Base-by-base conservation (phyloP, 257 asterid genomes). In the Rauvolfia tetraphylla region DNA sequence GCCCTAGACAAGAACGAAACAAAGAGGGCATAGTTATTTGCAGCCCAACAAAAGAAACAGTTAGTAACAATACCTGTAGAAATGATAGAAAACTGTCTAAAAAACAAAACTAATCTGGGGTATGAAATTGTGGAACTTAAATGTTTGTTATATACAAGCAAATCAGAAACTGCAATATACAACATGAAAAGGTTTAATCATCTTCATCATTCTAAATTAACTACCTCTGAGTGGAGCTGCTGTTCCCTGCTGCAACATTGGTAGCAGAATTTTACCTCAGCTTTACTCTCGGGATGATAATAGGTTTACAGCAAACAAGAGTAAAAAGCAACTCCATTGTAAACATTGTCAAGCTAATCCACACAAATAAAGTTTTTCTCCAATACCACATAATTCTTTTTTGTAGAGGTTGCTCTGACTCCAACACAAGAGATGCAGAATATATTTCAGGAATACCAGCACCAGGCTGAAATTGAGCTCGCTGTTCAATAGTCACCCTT, bases 361-460 rank as follows among this genome's bases (percentile, higher is more conserved):
- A 91, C 57, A 90, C 88, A 72, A 88, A 95, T 48, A 95, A 71
- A n/a, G 97, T 89, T 72, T 77, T 89, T 84, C 80, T 90, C 98
- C 97, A 95, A 72, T 75, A 86, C 98, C 98, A 95, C 66, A 90
- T 5, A 34, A 86, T 61, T 79, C 86, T 87, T 80, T 84, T 88
- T 65, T 82, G 76, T 3, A 89, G 77, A 57, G 98, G 98, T 73
- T 87, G 99, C 72, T 92, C 90, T 3, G 98, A 90, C 71, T 90
- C 92, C 53, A 92, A 85, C 36, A 56, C 61, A 44, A 92, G 79
- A 77, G 87, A 86, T 25, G 97, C 93, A 46, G 82, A 25, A 76
- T 95, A 95, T 65, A 95, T 87, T 82, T 92, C 97, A 34, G 97
- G 99, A 73, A 90, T 83, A 68, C 98, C 98, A 68, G 86, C 89